Evolutionary conservation across 1,284 basidiomycete species (phyloP), one percentile per base, ranked within the genome.

Genomic region (Boletus mariae): DNA sequence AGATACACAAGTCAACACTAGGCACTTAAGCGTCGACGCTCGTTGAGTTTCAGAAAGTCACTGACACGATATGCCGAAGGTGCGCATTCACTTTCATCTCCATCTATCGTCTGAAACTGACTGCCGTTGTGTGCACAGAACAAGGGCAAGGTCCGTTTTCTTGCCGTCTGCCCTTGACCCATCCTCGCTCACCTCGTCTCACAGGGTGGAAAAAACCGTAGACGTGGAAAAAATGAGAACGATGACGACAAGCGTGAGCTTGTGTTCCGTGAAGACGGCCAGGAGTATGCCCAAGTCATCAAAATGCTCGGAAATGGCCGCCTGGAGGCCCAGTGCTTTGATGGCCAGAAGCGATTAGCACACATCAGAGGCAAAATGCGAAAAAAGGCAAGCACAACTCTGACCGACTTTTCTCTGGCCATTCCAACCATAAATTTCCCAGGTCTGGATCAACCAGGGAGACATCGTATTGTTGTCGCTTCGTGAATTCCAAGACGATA

Each of bases 371-470:
- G 97, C 52, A 98, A 98, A 79, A 95, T 99, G 92, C 80, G 97
- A 69, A 99, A 99, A 77, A 99, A 99, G 87, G 95, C 90, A 63
- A 57, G 82, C 42, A n/a, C 48, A 2, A 15, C 0, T 2, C 4
- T 12, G 13, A 9, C 9, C 2, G 4, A 12, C 15, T 20, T 32
- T 41, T 31, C 32, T 28, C 6, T 47, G 35, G 29, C 51, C 3
- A 41, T 49, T 25, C 47, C 37, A 59, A 52, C 47, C 41, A 20
- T 17, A 6, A 12, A 7, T 28, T 9, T 38, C n/a, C 9, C 63
- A 97, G 94, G 95, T 99, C 65, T 99, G 97, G 97, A 99, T 99
- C 73, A 97, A 97, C 71, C 92, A 95, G 66, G 97, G 97, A 63
- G 97, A 99, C 69, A 98, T 99, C 70, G 88, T 99, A 58, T 80